Evolutionary conservation across 495 filamentous ascomycete genomes (phyloP), one percentile per base, ranked within the genome.

Genomic region (Daldinia grandis): DNA sequence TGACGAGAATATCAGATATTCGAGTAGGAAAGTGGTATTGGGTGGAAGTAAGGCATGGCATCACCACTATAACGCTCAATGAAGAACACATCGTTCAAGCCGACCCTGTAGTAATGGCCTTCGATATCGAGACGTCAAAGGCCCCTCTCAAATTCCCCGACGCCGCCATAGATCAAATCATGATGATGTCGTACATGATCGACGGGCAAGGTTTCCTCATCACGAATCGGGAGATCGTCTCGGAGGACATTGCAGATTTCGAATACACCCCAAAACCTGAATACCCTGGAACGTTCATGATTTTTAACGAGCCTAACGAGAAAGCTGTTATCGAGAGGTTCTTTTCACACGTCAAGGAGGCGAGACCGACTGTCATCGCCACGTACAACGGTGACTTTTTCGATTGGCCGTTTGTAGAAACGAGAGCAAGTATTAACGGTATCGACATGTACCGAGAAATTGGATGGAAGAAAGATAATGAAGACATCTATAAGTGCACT

Each of bases 101-200:
- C 12, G 95, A 99, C 75, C 95, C 95, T 0, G 92, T 99, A 19
- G 92, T 99, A 17, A 90, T 99, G 82, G 95, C 95, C 12, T 99
- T 88, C 81, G 95, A 99, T 87, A 99, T 99, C 75, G 95, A 99
- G 77, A 98, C 95, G 24, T 96, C 93, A 4, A 99, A 99, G 73
- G 84, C 97, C 35, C 95, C 95, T 14, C 83, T 99, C 54, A 99
- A 99, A 78, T 99, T 99, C 76, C 95, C 95, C n/a, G 96, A 98
- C 76, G 90, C 95, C 0, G 85, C 92, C 2, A 90, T 97, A 69
- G 95, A 99, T 81, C 95, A 97, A 79, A 90, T 99, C 72, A 99
- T 99, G 95, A 99, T 99, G 95, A 96, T 99, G 72, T 98, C 96
- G 15, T 99, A 98, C 81, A 99, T 99, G 95, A 98, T 99, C 69